phyloP scores from a whole-genome alignment of 2,329 filamentous ascomycete genomes.

The Aspergillus sp. region DNA sequence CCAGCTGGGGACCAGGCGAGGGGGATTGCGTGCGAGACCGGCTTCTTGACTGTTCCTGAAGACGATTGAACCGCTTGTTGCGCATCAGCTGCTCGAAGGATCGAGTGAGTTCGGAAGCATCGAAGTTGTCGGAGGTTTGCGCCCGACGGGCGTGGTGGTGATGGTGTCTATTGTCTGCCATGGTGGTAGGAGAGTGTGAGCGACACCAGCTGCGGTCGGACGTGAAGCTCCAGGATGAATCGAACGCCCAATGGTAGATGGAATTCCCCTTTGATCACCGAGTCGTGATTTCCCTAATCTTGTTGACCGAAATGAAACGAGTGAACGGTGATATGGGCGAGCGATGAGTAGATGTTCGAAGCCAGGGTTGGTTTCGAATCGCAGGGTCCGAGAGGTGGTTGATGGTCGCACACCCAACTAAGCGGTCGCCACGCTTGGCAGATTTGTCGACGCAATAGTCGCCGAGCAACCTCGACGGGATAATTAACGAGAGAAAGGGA shows the following conservation, averaged over 20 bases:
- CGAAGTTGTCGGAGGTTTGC: constrained; percentile 51
- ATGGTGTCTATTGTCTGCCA: constrained; percentile 37
- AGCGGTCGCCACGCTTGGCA: constrained; percentile 27
- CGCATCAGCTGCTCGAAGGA: constrained; percentile 86
- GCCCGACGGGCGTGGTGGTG: constrained; percentile 30
- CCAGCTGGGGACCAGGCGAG: constrained; percentile 31
- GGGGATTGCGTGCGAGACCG: constrained; percentile 61
- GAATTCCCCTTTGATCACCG: background rate
- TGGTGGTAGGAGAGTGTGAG: constrained; percentile 28
- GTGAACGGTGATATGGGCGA: background rate
- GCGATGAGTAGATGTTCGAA: background rate
- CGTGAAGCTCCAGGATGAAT: constrained; percentile 28
- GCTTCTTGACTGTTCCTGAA: constrained; percentile 63
- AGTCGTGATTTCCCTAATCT: background rate
- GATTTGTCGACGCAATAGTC: constrained; percentile 20
- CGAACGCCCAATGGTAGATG: constrained; percentile 1
- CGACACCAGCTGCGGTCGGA: constrained; percentile 25
- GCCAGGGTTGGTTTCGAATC: constrained; percentile 8
- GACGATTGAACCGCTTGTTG: constrained; percentile 81
- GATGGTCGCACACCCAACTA: constrained; percentile 27
- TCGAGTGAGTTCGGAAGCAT: constrained; percentile 75
- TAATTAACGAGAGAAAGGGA: constrained; percentile 12
- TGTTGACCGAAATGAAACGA: background rate
- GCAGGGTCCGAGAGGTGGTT: constrained; percentile 8
- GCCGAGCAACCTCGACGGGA: constrained; percentile 26